Percentiles rank a stretch among this genome's conserved stretches.
Conservation (phyloP, 225 moss, liverwort and hornwort species). For the Sphagnum contortum region DNA sequence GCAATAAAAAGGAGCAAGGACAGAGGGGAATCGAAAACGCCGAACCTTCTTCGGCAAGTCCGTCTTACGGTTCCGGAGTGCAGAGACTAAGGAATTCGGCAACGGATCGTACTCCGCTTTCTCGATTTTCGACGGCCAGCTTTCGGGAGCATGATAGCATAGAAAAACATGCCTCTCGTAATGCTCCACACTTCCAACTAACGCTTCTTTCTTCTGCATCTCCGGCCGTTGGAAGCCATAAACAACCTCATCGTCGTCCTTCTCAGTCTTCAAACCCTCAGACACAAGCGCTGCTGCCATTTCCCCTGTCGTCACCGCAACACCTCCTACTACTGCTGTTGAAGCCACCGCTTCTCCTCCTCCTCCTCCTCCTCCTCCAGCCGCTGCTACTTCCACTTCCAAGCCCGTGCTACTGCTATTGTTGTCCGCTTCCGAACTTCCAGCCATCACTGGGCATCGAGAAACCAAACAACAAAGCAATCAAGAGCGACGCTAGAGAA, state of each 20-base stretch:
- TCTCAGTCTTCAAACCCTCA: neutral
- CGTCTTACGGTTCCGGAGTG: constrained; percentile 61
- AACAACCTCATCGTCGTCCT: constrained; percentile 23
- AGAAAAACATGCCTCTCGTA: constrained; percentile 89
- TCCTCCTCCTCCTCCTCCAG: too few relatives aligned
- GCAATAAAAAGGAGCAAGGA: too few relatives aligned
- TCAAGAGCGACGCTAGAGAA: too few relatives aligned
- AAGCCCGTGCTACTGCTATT: too few relatives aligned
- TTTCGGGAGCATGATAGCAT: constrained; percentile 53
- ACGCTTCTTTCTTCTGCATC: constrained; percentile 30
- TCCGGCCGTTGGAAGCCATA: constrained; percentile 76
- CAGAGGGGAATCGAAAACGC: neutral
- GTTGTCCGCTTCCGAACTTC: too few relatives aligned
- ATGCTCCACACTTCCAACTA: constrained; percentile 67
- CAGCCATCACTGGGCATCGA: too few relatives aligned
- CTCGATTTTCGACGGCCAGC: constrained; percentile 76
- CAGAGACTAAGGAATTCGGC: constrained; percentile 51
- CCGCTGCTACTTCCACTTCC: too few relatives aligned
- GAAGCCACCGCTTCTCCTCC: too few relatives aligned
- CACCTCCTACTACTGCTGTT: too few relatives aligned
- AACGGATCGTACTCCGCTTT: constrained; percentile 54
- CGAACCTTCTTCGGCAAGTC: constrained; percentile 72
- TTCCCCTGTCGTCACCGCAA: too few relatives aligned
- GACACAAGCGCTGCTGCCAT: too few relatives aligned
- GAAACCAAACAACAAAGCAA: too few relatives aligned